Base-by-base conservation (phyloP, 208 protist genomes). In the Leishmania mexicana region DNA sequence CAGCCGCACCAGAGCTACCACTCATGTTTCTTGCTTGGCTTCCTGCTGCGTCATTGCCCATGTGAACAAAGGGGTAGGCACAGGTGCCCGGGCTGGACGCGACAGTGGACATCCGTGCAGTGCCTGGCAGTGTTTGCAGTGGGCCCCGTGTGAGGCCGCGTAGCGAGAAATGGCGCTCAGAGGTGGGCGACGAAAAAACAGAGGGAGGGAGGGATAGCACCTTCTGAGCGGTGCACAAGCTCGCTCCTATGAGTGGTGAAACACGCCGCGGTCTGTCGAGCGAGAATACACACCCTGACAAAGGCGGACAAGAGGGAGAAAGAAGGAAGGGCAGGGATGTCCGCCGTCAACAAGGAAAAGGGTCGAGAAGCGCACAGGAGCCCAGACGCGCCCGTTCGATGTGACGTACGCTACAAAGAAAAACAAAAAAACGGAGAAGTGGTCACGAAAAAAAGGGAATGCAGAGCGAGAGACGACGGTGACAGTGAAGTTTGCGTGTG, bases 301-400 rank as follows among this genome's bases (percentile, higher is more conserved):
- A 53, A 74, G 13, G 35, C 6, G 64, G 76, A 78, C 60, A 77
- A 80, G 73, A 76, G 15, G 76, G 73, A 76, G 15, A 79, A n/a
- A 17, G 60, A 2, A 31, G 0, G 73, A 45, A 65, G 15, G 31
- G 19, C 17, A 62, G 35, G 6, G n/a, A 15, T 7, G 1, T 10
- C 19, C 73, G 35, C 51, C 38, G 53, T 28, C n/a, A 19, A 21
- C 28, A 75, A 24, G 53, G 19, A 71, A 71, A 71, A 28, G 19
- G 38, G 28, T 42, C 13, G 35, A 42, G 35, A 31, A 21, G 31
- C 65, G 24, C 65, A 67, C n/a, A 6, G 35, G 45, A 10, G 6
- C 3, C 10, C 17, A 21, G 35, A 19, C 35, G 17, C 31, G 65
- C 28, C 58, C 24, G 65, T 45, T 21, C 38, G 15, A 71, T 47